Percentiles rank a stretch among this genome's conserved stretches.
These are phyloP conservation scores for Trichoderma sp. DNA, from an alignment of 2,329 filamentous ascomycete genomes.

Conservation along the genomic window DNA sequence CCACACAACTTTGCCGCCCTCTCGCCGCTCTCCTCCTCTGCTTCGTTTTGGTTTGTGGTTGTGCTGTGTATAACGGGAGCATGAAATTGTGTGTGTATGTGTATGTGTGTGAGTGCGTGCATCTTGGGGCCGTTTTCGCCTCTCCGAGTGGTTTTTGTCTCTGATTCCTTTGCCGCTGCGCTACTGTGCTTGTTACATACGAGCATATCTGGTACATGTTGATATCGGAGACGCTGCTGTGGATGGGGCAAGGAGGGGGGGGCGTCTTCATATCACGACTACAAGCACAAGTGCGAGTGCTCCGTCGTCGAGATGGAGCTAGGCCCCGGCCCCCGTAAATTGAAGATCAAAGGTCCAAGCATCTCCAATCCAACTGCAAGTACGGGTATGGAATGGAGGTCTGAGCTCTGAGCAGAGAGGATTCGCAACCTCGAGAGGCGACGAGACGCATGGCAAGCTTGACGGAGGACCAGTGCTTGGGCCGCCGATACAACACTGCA, in stretches of 20 bases:
- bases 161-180: neutral
- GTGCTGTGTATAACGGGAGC: neutral
- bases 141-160: neutral
- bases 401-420: neutral
- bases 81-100: neutral
- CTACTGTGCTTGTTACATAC: neutral
- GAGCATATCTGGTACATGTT: neutral
- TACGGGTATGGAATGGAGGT: neutral
- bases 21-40: neutral
- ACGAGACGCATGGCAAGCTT: conserved; percentile 5
- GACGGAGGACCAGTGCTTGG: neutral
- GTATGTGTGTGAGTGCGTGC: neutral
- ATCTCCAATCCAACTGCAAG: neutral
- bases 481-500: neutral
- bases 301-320: conserved; percentile 4
- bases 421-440: neutral
- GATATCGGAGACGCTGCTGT: neutral
- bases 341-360: conserved; percentile 9
- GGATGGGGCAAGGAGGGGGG: neutral
- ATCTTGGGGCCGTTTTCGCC: neutral
- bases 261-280: neutral
- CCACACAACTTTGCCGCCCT: conserved; percentile 1
- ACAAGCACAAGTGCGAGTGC: neutral
- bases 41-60: neutral
- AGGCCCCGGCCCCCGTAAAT: neutral